Evolutionary conservation across 768 basidiomycete genomes (phyloP), one percentile per base, ranked within the genome.

Genomic region (Chalciporus piperatus): DNA sequence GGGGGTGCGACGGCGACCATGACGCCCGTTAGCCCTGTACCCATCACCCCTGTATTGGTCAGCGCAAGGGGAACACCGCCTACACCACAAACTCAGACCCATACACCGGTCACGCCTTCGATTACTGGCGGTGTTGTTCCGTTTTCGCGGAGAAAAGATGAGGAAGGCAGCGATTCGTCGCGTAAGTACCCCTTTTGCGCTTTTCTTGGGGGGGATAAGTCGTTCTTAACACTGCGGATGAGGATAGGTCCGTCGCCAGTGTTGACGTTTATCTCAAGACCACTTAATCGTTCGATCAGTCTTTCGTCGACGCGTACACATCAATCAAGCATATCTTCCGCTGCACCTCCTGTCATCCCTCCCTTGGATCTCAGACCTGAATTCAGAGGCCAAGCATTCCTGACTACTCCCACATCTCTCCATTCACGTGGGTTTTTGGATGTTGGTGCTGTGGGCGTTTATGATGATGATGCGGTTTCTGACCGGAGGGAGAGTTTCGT

Each of bases 241-340:
- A 45, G 23, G 16, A 35, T 39, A 78, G 80, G 77, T 35, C 79
- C 79, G 14, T 81, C 80, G 13, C 76, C 76, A 12, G 68, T 79
- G 56, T 75, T 76, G 8, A 71, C 82, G 0, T 88, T 89, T 61
- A 72, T 89, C 41, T 74, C 78, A 6, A 79, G 87, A 3, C 82
- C 80, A 12, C 67, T 87, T 50, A 88, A 86, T 60, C 74, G 86
- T 30, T 83, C 86, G 6, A 71, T 78, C 39, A 85, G 84, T 22
- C 76, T 85, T 51, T 79, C 77, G 1, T 87, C 85, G 2, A 82
- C 82, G 14, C 76, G 76, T 40, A 84, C 81, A 1, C 78, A 84
- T 50, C 66, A 73, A 32, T 81, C 82, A 4, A 69, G 70, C 13
- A 59, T 59, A 13, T 77, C 74, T 14, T 56, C 64, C 55, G 60